Conservation (phyloP, 2,329 filamentous ascomycete species). For the Penicillium sp. region DNA sequence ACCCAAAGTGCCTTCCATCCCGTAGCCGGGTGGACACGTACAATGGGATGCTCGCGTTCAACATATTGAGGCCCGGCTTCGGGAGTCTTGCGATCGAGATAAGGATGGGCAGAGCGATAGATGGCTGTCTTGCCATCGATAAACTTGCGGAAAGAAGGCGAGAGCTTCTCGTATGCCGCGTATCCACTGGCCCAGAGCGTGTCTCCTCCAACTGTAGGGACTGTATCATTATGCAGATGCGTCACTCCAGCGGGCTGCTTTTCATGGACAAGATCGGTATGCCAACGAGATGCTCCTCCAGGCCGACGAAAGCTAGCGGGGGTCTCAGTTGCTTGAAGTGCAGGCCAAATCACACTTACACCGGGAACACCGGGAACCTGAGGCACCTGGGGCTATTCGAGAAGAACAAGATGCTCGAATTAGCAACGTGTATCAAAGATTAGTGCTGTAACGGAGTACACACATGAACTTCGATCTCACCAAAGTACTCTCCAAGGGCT, state of each 20-base stretch:
- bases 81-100: conserved; percentile 65
- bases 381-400: conserved; percentile 64
- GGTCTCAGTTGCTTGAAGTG: conserved; percentile 63
- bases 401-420: not conserved
- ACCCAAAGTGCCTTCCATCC: conserved; percentile 75
- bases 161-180: conserved; percentile 71
- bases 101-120: conserved; percentile 66
- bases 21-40: conserved; percentile 70
- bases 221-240: conserved; percentile 68
- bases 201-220: conserved; percentile 67
- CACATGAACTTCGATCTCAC: conserved; percentile 69
- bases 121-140: conserved; percentile 68
- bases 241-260: conserved; percentile 70
- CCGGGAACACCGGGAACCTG: conserved; percentile 68
- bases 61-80: conserved; percentile 64
- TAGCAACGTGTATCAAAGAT: not conserved
- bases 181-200: conserved; percentile 74
- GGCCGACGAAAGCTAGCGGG: conserved; percentile 65
- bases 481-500: conserved; percentile 63
- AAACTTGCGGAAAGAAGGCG: conserved; percentile 67
- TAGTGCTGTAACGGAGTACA: conserved; percentile 23
- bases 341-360: conserved; percentile 70
- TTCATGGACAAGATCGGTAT: conserved; percentile 71
- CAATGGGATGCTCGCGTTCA: conserved; percentile 68
- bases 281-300: conserved; percentile 69